Conservation (phyloP, 768 basidiomycete species). For the Mycena filopes region DNA sequence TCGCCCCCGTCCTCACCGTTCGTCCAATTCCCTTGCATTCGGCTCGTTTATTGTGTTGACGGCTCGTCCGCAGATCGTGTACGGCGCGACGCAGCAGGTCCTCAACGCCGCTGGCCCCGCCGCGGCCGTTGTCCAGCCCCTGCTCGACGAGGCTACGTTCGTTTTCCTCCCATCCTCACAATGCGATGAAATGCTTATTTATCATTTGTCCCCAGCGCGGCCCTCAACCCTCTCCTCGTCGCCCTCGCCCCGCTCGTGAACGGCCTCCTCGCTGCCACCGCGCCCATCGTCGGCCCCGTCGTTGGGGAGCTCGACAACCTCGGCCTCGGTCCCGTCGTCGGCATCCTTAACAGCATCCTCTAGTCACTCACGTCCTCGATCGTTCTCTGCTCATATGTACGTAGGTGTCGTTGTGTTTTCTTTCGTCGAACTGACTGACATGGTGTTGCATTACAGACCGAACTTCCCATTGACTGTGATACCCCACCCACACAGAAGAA, state of each 20-base stretch:
- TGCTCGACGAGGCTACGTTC: constrained; percentile 19
- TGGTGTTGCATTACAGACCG: not conserved
- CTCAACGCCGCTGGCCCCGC: constrained; percentile 15
- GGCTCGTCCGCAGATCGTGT: constrained; percentile 10
- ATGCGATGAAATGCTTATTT: too few relatives aligned
- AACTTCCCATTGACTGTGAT: constrained; percentile 3
- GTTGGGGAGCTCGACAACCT: constrained; percentile 18
- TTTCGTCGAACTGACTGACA: not conserved
- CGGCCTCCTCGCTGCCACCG: constrained; percentile 24
- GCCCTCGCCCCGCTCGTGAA: constrained; percentile 24
- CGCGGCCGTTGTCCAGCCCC: constrained; percentile 14
- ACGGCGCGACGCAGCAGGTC: constrained; percentile 13
- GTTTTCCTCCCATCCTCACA: not conserved
- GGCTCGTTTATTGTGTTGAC: not conserved
- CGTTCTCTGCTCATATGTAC: constrained; percentile 6
- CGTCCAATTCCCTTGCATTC: not conserved
- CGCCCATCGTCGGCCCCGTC: constrained; percentile 10
- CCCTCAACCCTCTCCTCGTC: constrained; percentile 11
- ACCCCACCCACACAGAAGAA: too few relatives aligned
- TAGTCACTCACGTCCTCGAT: not conserved
- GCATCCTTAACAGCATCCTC: constrained; percentile 8
- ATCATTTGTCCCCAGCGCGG: not conserved
- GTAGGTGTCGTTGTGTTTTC: not conserved
- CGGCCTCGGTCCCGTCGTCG: constrained; percentile 26
- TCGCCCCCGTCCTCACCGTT: constrained; percentile 22